Base-by-base conservation (phyloP, 148 eudicot genomes). In the Chenopodium berlandieri region DNA sequence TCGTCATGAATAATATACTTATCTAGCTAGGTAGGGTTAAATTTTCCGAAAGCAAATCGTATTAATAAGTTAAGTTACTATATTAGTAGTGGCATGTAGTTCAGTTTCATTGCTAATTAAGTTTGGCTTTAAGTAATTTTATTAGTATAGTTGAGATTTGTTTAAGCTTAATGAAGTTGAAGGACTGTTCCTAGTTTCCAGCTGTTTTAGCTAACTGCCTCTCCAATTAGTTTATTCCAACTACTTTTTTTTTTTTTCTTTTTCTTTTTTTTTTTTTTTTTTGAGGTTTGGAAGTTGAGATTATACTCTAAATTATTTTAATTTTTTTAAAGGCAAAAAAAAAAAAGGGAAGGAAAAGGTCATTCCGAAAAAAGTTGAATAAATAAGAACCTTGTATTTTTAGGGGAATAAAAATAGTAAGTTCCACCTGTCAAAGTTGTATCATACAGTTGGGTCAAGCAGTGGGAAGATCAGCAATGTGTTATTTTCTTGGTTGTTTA, bases 381-480 rank as follows among this genome's bases (percentile, higher is more conserved):
- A 48, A 83, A 78, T 83, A 66, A 83, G 74, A 65, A 77, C 72
- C 65, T 46, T 71, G 37, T 40, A 71, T 60, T 62, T 78, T 40
- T 62, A 54, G 73, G 31, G 25, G 50, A 72, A 62, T 44, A 67
- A 54, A 76, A 69, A 82, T 73, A 73, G 78, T 79, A 83, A 83
- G 78, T 78, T 66, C 75, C 79, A 83, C 85, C 66, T 78, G 78
- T 83, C 78, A 58, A 71, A 40, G 72, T 16, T 72, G 66, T 54
- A 77, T 22, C 63, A 71, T 27, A 52, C 76, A 76, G 69, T 66
- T 81, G 83, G 19, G 83, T 81, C 77, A 48, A 69, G 75, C 68
- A 64, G 52, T 75, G 34, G 73, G 22, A 75, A 30, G 52, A 78
- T 68, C 44, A 77, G 68, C 22, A 50, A 63, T 56, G 6, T 63